Base-by-base conservation (phyloP, 306 rosid genomes). In the Cajanus cajan region DNA sequence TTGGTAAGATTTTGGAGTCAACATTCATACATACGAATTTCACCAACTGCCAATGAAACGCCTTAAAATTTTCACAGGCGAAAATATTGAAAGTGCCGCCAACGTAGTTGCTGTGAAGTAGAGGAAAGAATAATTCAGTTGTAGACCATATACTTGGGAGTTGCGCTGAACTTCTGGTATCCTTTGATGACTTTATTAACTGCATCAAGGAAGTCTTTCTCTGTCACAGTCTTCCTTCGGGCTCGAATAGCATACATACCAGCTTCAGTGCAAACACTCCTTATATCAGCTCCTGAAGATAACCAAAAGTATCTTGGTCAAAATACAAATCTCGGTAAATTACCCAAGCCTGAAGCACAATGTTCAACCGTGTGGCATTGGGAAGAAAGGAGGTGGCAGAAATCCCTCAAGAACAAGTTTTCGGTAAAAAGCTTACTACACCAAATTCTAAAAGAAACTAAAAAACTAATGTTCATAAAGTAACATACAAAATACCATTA, bases 211-310 rank as follows among this genome's bases (percentile, higher is more conserved):
- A 93, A 93, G 80, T 93, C 97, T 73, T 93, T 93, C 88, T 93
- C 97, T 0, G 96, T 93, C 62, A 90, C 97, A 0, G 96, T 90
- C 90, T 93, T 93, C 84, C 96, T 93, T 65, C 97, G 86, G 47
- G 96, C 96, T 39, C 97, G 92, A 80, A 93, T 90, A 22, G 96
- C 97, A 68, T 82, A 93, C 97, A 93, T 93, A 65, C 97, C 96
- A 24, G 97, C 97, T 84, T 93, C 97, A 2, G 97, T 93, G 86
- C 96, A 93, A 2, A 93, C 97, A 54, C 94, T 89, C 83, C 97
- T 86, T 19, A 93, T 93, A 74, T 93, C 97, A 61, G 97, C 97
- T n/a, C 97, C 96, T 93, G 89, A 0, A 33, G 57, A n/a, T 40
- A 37, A 45, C 33, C 7, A n/a, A 18, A 79, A 21, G 78, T 16